These are phyloP conservation scores for Globisporangium solare DNA, from an alignment of 352 stramenopile species.

Conservation along the genomic window DNA sequence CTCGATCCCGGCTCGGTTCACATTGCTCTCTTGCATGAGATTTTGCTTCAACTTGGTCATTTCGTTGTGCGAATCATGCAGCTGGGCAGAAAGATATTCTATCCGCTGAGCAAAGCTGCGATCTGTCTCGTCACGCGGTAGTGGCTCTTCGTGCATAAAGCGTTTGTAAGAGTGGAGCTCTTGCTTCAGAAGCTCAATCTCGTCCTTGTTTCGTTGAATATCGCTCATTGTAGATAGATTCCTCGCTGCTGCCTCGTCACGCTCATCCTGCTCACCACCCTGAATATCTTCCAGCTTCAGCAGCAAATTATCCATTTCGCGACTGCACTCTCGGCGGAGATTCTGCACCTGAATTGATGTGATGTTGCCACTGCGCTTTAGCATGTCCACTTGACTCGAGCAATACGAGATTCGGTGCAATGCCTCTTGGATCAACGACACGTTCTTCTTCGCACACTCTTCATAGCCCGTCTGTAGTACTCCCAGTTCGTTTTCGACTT, in stretches of 20 bases:
- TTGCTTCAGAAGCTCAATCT: slow-evolving; percentile 21
- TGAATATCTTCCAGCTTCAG: slow-evolving; percentile 34
- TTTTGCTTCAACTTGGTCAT: slow-evolving; percentile 53
- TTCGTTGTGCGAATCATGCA: slow-evolving; percentile 41
- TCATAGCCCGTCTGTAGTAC: slow-evolving; percentile 44
- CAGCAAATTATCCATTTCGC: slow-evolving; percentile 42
- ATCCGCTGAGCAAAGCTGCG: slow-evolving; percentile 26
- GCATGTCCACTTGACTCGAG: slow-evolving; percentile 38
- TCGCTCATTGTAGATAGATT: slow-evolving; percentile 4
- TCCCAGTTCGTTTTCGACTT: slow-evolving; percentile 34
- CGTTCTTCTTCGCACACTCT: slow-evolving; percentile 37
- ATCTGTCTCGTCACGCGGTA: slow-evolving; percentile 4
- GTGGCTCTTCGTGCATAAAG: slow-evolving; percentile 1
- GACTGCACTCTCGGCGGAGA: slow-evolving; percentile 37
- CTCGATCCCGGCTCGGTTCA: slow-evolving; percentile 42
- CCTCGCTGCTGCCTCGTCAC: not conserved
- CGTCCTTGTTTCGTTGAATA: slow-evolving; percentile 16
- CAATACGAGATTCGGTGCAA: slow-evolving; percentile 48
- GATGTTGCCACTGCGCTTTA: slow-evolving; percentile 28
- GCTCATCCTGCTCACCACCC: slow-evolving; percentile 13
- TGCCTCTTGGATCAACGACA: slow-evolving; percentile 42
- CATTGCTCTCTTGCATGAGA: slow-evolving; percentile 42
- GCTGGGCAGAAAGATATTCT: slow-evolving; percentile 33
- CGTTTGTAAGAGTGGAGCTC: slow-evolving; percentile 20
- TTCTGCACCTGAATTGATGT: slow-evolving; percentile 34